Conservation (phyloP, 2,329 filamentous ascomycete species). For the Trichoderma sp. region DNA sequence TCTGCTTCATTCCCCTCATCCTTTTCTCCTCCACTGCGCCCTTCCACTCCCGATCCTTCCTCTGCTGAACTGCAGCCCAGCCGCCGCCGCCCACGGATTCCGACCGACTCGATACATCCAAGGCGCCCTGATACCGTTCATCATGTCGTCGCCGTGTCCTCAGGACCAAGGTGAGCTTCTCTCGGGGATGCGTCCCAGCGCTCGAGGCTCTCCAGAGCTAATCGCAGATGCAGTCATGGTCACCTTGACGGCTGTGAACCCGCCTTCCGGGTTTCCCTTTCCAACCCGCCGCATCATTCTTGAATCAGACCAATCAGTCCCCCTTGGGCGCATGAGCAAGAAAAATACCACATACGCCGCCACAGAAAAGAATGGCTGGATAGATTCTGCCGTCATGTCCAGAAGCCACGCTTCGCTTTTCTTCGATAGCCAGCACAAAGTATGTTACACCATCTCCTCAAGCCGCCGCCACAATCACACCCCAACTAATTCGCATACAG, state of each 20-base stretch:
- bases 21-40: not conserved
- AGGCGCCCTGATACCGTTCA: not conserved
- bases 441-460: constrained; percentile 28
- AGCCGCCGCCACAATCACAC: too few relatives aligned
- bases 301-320: constrained; percentile 28
- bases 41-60: not conserved
- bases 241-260: constrained; percentile 28
- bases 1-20: not conserved
- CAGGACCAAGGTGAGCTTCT: constrained; percentile 5
- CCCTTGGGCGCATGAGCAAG: constrained; percentile 47
- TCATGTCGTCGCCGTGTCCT: constrained; percentile 1
- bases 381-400: constrained; percentile 70
- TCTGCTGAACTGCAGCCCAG: not conserved
- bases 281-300: constrained; percentile 33
- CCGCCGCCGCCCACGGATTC: not conserved
- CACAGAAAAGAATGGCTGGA: constrained; percentile 57
- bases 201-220: not conserved
- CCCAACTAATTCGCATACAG: constrained; percentile 34
- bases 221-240: constrained; percentile 29
- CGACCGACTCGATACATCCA: not conserved
- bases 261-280: constrained; percentile 24
- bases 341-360: constrained; percentile 33
- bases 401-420: constrained; percentile 59
- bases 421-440: constrained; percentile 44
- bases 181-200: not conserved